A percentile compares a stretch with the other conserved stretches of the same genome.
Evolutionary conservation across 495 filamentous ascomycete species (phyloP).

Genomic region (Pyrenula massariospora): DNA sequence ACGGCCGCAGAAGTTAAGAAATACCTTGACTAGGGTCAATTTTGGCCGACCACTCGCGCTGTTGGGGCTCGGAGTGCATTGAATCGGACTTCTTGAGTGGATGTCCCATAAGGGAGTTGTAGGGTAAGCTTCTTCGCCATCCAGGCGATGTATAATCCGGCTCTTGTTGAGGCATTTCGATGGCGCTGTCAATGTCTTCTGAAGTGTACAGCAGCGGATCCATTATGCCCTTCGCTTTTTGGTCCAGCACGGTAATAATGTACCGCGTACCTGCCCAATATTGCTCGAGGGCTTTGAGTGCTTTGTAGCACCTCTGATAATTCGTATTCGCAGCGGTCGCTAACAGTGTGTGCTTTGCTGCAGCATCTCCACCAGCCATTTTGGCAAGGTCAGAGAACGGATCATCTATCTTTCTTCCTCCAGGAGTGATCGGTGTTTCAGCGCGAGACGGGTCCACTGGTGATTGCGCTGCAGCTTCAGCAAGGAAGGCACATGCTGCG

Average conservation of each 20-base stretch:
- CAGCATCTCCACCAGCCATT: constrained; percentile 16
- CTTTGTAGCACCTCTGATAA: constrained; percentile 73
- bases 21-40: constrained; percentile 42
- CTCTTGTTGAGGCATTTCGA: constrained; percentile 25
- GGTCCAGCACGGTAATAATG: constrained; percentile 74
- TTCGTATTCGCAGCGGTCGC: constrained; percentile 67
- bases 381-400: background rate
- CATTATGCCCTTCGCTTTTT: constrained; percentile 73
- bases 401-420: background rate
- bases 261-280: constrained; percentile 84
- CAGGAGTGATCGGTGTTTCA: background rate
- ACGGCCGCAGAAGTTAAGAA: constrained; percentile 11
- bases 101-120: constrained; percentile 13
- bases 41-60: constrained; percentile 24
- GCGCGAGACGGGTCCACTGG: constrained; percentile 6
- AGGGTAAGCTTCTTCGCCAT: constrained; percentile 22
- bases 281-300: constrained; percentile 58
- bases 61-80: constrained; percentile 1
- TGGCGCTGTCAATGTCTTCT: constrained; percentile 63
- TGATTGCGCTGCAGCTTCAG: constrained; percentile 45
- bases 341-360: constrained; percentile 58
- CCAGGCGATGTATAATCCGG: constrained; percentile 24
- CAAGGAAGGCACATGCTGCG: constrained; percentile 73
- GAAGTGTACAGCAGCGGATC: constrained; percentile 68
- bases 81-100: constrained; percentile 6